These are phyloP conservation scores for Cubamyces sp. DNA, from an alignment of 768 basidiomycete species.

Conservation along the genomic window DNA sequence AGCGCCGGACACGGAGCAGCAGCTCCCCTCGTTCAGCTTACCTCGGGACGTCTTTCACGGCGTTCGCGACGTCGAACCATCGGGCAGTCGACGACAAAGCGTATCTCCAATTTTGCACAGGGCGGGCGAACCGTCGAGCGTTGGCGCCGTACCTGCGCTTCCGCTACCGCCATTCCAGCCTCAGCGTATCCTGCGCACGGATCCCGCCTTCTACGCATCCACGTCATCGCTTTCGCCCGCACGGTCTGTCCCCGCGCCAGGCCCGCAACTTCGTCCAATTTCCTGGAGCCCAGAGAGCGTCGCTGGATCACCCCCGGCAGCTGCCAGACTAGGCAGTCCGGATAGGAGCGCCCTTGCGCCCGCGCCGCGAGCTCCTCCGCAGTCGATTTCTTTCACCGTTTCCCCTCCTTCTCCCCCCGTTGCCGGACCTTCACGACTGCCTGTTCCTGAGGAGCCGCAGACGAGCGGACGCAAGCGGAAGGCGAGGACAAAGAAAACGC, in stretches of 20 bases:
- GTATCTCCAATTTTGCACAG: not conserved
- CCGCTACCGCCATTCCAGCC: constrained; percentile 2
- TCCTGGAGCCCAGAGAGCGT: constrained; percentile 13
- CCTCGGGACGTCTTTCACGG: constrained; percentile 4
- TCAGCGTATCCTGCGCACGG: constrained; percentile 10
- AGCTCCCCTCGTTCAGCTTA: constrained; percentile 14
- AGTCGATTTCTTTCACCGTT: not conserved
- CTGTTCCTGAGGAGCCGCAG: constrained; percentile 5
- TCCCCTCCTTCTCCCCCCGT: constrained; percentile 15
- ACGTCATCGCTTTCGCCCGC: constrained; percentile 1
- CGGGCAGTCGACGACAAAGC: not conserved
- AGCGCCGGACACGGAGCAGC: constrained; percentile 1
- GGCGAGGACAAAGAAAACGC: constrained; percentile 13
- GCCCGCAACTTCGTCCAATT: constrained; percentile 21
- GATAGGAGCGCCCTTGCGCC: constrained; percentile 20
- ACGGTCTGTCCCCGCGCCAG: constrained; percentile 3
- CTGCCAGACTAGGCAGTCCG: constrained; percentile 3
- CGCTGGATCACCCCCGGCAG: not conserved
- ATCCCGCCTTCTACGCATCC: constrained; percentile 18
- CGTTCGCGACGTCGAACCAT: not conserved
- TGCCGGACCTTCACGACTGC: constrained; percentile 19
- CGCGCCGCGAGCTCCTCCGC: not conserved
- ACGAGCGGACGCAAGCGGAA: constrained; percentile 10
- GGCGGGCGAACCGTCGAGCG: constrained; percentile 8
- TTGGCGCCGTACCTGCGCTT: constrained; percentile 2